Conservation (phyloP, 2,329 filamentous ascomycete species). For the Sordariomycetes sp. region DNA sequence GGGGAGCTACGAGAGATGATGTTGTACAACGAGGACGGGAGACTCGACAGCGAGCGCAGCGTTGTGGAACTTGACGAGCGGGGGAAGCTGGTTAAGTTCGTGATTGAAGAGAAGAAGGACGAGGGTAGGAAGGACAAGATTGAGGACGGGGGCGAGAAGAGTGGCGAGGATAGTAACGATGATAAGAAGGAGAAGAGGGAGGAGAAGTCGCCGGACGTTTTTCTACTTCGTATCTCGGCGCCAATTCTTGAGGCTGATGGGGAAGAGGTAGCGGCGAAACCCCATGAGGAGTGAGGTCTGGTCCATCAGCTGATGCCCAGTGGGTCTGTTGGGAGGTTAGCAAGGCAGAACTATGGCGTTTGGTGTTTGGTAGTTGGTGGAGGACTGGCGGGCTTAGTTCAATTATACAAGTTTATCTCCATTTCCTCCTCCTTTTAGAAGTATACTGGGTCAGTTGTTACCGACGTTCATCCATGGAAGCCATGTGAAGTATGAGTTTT, state of each 20-base stretch:
- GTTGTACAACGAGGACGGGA: constrained; percentile 65
- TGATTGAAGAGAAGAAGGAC: constrained; percentile 18
- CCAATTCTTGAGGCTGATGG: neutral
- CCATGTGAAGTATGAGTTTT: no score
- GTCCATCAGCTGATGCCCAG: neutral
- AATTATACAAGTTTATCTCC: neutral
- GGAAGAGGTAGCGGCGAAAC: neutral
- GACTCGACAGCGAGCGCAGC: constrained; percentile 38
- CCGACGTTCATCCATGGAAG: no score
- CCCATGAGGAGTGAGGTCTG: neutral
- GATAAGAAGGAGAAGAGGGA: constrained; percentile 2
- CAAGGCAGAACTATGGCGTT: neutral
- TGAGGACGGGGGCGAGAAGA: constrained; percentile 3
- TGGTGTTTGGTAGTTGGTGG: neutral
- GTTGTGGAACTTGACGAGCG: constrained; percentile 39
- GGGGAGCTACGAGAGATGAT: constrained; percentile 69
- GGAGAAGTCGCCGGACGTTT: neutral
- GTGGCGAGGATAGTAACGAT: constrained; percentile 5
- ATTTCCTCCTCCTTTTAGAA: no score
- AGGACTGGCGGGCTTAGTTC: neutral
- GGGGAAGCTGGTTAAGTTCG: constrained; percentile 19
- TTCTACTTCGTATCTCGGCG: constrained; percentile 1
- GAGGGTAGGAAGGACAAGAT: constrained; percentile 8
- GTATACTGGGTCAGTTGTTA: no score
- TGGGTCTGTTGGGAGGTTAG: neutral